Evolutionary conservation across 768 basidiomycete species (phyloP), one percentile per base, ranked within the genome.

Genomic region (Sporobolomyces phaffii): DNA sequence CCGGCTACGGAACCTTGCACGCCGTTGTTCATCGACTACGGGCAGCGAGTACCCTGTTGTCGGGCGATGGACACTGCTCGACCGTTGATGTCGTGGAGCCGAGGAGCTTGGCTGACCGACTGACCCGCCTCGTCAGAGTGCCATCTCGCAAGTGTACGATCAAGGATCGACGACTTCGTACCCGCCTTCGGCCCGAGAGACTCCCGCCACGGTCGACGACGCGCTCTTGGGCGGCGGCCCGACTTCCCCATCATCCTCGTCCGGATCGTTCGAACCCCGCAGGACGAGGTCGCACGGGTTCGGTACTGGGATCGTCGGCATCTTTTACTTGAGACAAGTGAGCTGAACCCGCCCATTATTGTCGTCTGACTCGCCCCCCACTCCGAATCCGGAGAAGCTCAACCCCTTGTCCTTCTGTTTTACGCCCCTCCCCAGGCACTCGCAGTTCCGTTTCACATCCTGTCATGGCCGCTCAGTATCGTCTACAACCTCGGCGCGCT

Each of bases 141-240:
- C 69, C 51, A 51, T 70, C n/a, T 41, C 69, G 14, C 50, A 40
- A 48, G 53, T 70, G 31, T 70, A 54, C 44, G 69, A 70, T 48
- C 61, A 52, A 29, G n/a, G 26, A 13, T 24, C 40, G 3, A 28
- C 17, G 22, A 45, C 29, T 38, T 44, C 56, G 38, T 57, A 43
- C 45, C 45, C 64, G 1, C 29, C 58, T 2, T 1, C 47, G 9
- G 38, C 10, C 5, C 28, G 44, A 31, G 18, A 34, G 1, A 5
- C 52, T 17, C 15, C 13, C 4, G 45, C 61, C 2, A 41, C 7
- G 11, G 49, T 48, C 11, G 45, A 60, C n/a, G 63, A 64, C 8
- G 10, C 34, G 22, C 41, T 63, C 8, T 53, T 50, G 3, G n/a
- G n/a, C n/a, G n/a, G n/a, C 40, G 49, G n/a, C 41, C 47, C 47